phyloP scores from a whole-genome alignment of 805 yeast species.

The Ogataea paraovalis region DNA sequence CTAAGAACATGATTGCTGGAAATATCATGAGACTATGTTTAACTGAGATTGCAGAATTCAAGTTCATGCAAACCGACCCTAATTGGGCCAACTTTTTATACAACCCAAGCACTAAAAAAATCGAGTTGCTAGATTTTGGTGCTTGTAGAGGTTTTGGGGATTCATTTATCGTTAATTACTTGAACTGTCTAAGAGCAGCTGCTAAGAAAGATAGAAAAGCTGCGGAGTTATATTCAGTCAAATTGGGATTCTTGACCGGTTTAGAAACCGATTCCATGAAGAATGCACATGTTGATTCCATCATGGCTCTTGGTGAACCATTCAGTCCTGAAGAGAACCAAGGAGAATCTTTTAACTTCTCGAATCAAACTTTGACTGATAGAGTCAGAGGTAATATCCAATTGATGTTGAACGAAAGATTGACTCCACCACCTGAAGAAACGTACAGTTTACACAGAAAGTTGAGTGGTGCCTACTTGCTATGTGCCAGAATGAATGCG shows the following conservation, averaged over 20 bases:
- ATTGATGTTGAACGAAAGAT: conserved; percentile 84
- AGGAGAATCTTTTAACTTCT: conserved; percentile 63
- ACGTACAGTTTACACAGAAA: conserved; percentile 95
- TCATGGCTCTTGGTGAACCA: conserved; percentile 89
- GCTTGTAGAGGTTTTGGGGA: conserved; percentile 80
- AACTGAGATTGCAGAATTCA: conserved; percentile 76
- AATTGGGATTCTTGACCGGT: conserved; percentile 88
- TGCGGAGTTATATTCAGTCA: conserved; percentile 61
- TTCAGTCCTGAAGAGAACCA: conserved; percentile 52
- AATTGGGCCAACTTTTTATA: conserved; percentile 97
- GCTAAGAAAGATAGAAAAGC: conserved; percentile 59
- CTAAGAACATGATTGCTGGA: conserved; percentile 76
- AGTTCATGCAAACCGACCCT: conserved; percentile 98
- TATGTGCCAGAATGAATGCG: conserved; percentile 84
- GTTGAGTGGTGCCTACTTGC: conserved; percentile 86
- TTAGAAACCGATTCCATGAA: conserved; percentile 82
- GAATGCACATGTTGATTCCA: conserved; percentile 90
- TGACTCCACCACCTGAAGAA: conserved; percentile 98
- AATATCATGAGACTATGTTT: conserved; percentile 84
- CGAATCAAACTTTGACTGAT: conserved; percentile 86
- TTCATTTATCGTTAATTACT: conserved; percentile 65
- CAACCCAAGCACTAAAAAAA: conserved; percentile 62
- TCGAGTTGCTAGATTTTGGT: conserved; percentile 92
- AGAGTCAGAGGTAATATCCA: conserved; percentile 85
- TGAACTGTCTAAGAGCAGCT: conserved; percentile 70